Conservation (phyloP, 352 stramenopile genomes). For the Globisporangium polare region DNA sequence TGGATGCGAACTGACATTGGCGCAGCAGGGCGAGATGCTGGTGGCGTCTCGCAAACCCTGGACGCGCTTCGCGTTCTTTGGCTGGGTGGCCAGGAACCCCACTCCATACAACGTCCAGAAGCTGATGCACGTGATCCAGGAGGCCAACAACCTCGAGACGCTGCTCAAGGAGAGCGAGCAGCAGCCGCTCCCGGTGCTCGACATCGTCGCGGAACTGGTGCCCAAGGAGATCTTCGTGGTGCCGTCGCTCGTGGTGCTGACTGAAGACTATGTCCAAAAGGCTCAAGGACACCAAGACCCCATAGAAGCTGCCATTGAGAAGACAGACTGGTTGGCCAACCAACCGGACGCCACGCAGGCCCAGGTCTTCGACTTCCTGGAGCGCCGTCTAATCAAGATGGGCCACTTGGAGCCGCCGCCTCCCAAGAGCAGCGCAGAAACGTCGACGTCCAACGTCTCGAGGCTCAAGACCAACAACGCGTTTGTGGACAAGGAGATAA, state of each 20-base stretch:
- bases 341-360: neutral
- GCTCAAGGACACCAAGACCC: neutral
- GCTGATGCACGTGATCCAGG: conserved; percentile 12
- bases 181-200: neutral
- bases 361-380: conserved; percentile 14
- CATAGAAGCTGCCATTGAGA: neutral
- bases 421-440: neutral
- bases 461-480: conserved; percentile 2
- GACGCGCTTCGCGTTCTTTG: conserved; percentile 15
- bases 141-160: conserved; percentile 13
- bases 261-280: neutral
- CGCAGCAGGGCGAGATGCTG: conserved; percentile 4
- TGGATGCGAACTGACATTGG: conserved; percentile 3
- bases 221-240: conserved; percentile 13
- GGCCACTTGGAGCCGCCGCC: conserved; percentile 3
- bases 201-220: neutral
- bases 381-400: neutral
- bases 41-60: conserved; percentile 10
- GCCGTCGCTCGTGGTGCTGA: conserved; percentile 13
- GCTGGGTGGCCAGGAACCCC: conserved; percentile 12
- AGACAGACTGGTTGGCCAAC: conserved; percentile 6
- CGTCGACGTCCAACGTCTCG: neutral
- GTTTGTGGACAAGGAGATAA: neutral
- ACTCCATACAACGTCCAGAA: neutral
- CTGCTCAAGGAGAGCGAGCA: neutral